Evolutionary conservation across 768 basidiomycete genomes (phyloP).

Genomic region (Tremella fuciformis): DNA sequence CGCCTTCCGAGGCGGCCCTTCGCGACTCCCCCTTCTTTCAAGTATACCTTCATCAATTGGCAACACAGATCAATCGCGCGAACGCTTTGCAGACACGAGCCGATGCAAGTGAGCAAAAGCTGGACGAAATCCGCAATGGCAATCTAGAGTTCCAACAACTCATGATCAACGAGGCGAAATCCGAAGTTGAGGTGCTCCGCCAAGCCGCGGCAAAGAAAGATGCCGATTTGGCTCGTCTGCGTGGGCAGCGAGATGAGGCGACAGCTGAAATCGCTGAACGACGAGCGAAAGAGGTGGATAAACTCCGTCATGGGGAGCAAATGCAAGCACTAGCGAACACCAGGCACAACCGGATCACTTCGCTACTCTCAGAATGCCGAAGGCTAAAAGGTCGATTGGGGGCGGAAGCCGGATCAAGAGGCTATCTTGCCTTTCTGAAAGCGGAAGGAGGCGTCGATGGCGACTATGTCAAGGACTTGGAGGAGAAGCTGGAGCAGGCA

Average conservation of each 20-base stretch:
- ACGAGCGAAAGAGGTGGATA: slow-evolving; percentile 63
- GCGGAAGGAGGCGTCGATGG: slow-evolving; percentile 55
- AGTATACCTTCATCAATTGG: slow-evolving; percentile 60
- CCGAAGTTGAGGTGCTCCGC: slow-evolving; percentile 56
- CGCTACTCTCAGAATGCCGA: slow-evolving; percentile 68
- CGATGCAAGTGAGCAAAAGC: slow-evolving; percentile 50
- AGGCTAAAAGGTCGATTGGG: slow-evolving; percentile 75
- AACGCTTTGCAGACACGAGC: slow-evolving; percentile 48
- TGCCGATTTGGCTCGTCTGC: slow-evolving; percentile 51
- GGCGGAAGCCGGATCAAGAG: slow-evolving; percentile 66
- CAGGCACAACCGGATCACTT: slow-evolving; percentile 67
- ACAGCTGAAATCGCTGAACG: slow-evolving; percentile 63
- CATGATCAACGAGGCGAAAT: slow-evolving; percentile 29
- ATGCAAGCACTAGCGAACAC: slow-evolving; percentile 65
- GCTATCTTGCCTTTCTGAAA: slow-evolving; percentile 69
- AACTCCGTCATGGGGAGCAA: slow-evolving; percentile 63
- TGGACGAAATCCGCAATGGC: slow-evolving; percentile 27
- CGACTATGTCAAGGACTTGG: slow-evolving; percentile 59
- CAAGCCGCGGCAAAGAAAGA: slow-evolving; percentile 45
- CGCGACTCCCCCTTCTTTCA: slow-evolving; percentile 56
- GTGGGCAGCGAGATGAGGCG: slow-evolving; percentile 57
- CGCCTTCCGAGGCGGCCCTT: slow-evolving; percentile 41
- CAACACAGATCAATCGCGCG: slow-evolving; percentile 54
- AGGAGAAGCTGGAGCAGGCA: slow-evolving; percentile 56
- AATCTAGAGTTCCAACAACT: slow-evolving; percentile 41